These are phyloP conservation scores for Colletotrichum liaoningense DNA, from an alignment of 2,329 filamentous ascomycete species.

Conservation along the genomic window DNA sequence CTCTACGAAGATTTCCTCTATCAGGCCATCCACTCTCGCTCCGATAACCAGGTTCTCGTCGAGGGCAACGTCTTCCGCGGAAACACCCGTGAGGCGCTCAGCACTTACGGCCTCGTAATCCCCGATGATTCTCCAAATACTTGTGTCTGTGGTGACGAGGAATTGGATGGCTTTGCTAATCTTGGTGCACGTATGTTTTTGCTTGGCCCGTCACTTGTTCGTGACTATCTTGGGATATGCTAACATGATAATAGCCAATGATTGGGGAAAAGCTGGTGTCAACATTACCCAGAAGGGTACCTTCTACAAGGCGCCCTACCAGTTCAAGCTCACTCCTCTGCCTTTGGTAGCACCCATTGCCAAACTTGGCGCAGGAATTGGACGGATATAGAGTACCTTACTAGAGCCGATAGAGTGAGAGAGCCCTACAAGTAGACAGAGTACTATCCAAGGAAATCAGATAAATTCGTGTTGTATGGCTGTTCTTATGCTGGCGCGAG, in stretches of 20 bases:
- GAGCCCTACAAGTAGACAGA: too few species aligned
- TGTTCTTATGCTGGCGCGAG: background rate
- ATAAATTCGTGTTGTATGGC: too few species aligned
- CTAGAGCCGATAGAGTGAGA: too few species aligned
- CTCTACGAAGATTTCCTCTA: conserved; percentile 59
- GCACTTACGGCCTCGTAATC: conserved; percentile 66
- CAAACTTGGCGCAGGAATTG: conserved; percentile 57
- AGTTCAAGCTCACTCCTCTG: conserved; percentile 59
- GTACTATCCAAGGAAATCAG: too few species aligned
- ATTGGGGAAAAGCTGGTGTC: conserved; percentile 58
- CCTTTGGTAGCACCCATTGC: conserved; percentile 53
- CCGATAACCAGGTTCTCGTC: conserved; percentile 60
- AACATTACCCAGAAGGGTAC: conserved; percentile 64
- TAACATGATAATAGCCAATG: conserved; percentile 48
- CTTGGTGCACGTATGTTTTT: conserved; percentile 59
- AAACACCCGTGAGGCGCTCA: conserved; percentile 60
- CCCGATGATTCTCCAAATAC: conserved; percentile 66
- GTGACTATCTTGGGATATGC: background rate
- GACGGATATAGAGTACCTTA: conserved; percentile 46
- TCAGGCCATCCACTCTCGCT: conserved; percentile 61
- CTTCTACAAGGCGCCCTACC: conserved; percentile 61
- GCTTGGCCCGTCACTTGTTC: too few species aligned
- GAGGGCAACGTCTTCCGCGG: conserved; percentile 61
- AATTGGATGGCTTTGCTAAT: conserved; percentile 66
- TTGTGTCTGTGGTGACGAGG: conserved; percentile 62